Evolutionary conservation across 805 yeast genomes (phyloP).

Genomic region (Millerozyma miso): DNA sequence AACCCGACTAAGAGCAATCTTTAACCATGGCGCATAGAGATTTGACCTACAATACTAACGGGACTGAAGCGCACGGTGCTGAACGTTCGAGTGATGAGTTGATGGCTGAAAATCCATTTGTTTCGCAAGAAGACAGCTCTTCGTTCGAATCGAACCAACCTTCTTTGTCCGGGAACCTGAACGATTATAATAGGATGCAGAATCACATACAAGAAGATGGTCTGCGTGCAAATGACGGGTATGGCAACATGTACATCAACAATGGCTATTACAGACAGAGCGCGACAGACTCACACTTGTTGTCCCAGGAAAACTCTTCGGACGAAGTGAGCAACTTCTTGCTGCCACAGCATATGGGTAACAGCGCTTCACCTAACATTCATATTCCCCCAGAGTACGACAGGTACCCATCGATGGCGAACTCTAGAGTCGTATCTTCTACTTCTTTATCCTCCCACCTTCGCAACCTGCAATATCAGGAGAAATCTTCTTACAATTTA

Average conservation of each 20-base stretch:
- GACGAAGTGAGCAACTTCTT: slow-evolving; percentile 2
- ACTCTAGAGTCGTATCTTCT: slow-evolving; percentile 55
- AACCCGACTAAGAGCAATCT: too few relatives aligned
- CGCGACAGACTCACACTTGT: slow-evolving; percentile 25
- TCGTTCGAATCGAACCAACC: slow-evolving; percentile 8
- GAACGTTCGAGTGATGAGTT: slow-evolving; percentile 1
- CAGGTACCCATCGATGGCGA: slow-evolving; percentile 62
- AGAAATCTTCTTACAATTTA: background rate
- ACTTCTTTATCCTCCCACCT: slow-evolving; percentile 25
- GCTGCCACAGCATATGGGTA: slow-evolving; percentile 3
- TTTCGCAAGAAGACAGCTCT: slow-evolving; percentile 7
- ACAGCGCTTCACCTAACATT: slow-evolving; percentile 13
- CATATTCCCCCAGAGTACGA: slow-evolving; percentile 57
- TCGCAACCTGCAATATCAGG: slow-evolving; percentile 4
- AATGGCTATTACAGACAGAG: slow-evolving; percentile 39
- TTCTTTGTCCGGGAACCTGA: slow-evolving; percentile 7
- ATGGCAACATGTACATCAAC: slow-evolving; percentile 19
- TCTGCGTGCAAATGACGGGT: slow-evolving; percentile 1
- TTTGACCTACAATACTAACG: slow-evolving; percentile 20
- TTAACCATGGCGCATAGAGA: slow-evolving; percentile 12
- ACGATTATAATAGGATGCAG: slow-evolving; percentile 2
- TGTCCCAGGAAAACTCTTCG: slow-evolving; percentile 11
- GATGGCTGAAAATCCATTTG: slow-evolving; percentile 6
- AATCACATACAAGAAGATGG: background rate
- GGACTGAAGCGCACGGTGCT: slow-evolving; percentile 2